phyloP scores from a whole-genome alignment of 495 filamentous ascomycete genomes.

The Baudoinia panamericana region DNA sequence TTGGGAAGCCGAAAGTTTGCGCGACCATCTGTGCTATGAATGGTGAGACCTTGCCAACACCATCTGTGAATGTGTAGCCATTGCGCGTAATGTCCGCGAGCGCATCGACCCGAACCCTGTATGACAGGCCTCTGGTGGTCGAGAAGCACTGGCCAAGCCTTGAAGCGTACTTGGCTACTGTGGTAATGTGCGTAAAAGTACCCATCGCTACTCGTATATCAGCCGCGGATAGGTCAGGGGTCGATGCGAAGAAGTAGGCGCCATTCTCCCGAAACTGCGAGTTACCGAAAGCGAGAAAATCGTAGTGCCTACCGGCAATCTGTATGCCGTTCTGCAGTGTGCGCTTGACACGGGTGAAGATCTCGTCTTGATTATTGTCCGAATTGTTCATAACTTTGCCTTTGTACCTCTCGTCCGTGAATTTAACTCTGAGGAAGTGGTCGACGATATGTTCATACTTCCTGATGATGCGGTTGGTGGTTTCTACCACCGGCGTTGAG shows the following conservation, averaged over 20 bases:
- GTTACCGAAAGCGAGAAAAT: slow-evolving; percentile 91
- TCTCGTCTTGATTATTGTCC: slow-evolving; percentile 47
- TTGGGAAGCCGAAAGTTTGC: slow-evolving; percentile 46
- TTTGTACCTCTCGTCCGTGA: slow-evolving; percentile 65
- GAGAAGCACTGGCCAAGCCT: slow-evolving; percentile 92
- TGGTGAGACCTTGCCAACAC: slow-evolving; percentile 80
- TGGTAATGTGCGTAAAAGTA: slow-evolving; percentile 58
- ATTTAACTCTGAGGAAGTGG: slow-evolving; percentile 81
- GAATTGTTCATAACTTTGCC: slow-evolving; percentile 46
- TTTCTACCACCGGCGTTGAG: slow-evolving; percentile 64
- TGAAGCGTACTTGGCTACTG: slow-evolving; percentile 74
- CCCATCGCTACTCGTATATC: slow-evolving; percentile 90
- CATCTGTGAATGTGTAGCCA: slow-evolving; percentile 69
- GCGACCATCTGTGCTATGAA: slow-evolving; percentile 60
- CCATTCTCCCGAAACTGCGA: slow-evolving; percentile 89
- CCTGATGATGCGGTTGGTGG: slow-evolving; percentile 75
- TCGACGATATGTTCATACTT: slow-evolving; percentile 54
- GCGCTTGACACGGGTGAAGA: slow-evolving; percentile 61
- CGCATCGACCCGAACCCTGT: slow-evolving; percentile 34
- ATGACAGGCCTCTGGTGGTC: slow-evolving; percentile 60
- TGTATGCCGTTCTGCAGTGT: slow-evolving; percentile 65
- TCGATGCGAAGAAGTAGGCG: slow-evolving; percentile 73
- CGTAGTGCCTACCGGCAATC: slow-evolving; percentile 67
- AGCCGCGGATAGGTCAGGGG: slow-evolving; percentile 45
- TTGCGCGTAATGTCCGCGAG: slow-evolving; percentile 55